Evolutionary conservation across 352 stramenopile species (phyloP).

Genomic region (Pythium phragmitis): DNA sequence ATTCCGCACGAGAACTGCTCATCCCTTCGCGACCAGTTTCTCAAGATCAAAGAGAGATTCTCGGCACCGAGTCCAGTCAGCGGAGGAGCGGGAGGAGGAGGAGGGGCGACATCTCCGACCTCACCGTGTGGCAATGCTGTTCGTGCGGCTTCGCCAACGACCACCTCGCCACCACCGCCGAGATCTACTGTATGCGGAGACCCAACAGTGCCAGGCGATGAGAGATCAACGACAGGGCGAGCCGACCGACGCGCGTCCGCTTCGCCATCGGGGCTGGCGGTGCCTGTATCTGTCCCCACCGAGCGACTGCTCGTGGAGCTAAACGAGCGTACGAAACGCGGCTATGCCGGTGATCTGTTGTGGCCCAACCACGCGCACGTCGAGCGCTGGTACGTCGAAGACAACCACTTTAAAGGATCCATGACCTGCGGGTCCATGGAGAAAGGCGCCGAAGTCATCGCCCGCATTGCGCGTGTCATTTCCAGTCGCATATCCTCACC

Average conservation of each 20-base stretch:
- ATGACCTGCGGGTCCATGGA: slow-evolving; percentile 83
- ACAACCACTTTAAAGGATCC: slow-evolving; percentile 65
- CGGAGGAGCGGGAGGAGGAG: slow-evolving; percentile 9
- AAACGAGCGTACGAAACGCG: slow-evolving; percentile 28
- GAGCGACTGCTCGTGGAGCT: slow-evolving; percentile 30
- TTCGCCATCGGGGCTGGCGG: slow-evolving; percentile 5
- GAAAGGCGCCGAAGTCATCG: slow-evolving; percentile 55
- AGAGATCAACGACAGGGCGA: not conserved
- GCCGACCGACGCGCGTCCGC: slow-evolving; percentile 1
- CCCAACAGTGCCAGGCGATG: not conserved
- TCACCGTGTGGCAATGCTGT: slow-evolving; percentile 9
- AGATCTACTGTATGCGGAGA: not conserved
- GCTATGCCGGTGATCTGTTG: slow-evolving; percentile 28
- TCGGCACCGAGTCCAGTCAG: slow-evolving; percentile 36
- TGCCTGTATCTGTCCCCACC: slow-evolving; percentile 17
- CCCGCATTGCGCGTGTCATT: slow-evolving; percentile 52
- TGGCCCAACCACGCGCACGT: slow-evolving; percentile 50
- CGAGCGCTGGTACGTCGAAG: slow-evolving; percentile 74
- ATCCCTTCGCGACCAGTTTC: slow-evolving; percentile 78
- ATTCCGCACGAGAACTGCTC: slow-evolving; percentile 63
- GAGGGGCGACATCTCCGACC: not conserved
- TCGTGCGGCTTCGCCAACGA: not conserved
- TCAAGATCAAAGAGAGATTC: slow-evolving; percentile 80
- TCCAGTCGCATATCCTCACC: slow-evolving; percentile 9
- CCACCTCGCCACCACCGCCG: not conserved